These are phyloP conservation scores for Melaleuca quinquenervia DNA, from an alignment of 345 rosid species.

Conservation along the genomic window DNA sequence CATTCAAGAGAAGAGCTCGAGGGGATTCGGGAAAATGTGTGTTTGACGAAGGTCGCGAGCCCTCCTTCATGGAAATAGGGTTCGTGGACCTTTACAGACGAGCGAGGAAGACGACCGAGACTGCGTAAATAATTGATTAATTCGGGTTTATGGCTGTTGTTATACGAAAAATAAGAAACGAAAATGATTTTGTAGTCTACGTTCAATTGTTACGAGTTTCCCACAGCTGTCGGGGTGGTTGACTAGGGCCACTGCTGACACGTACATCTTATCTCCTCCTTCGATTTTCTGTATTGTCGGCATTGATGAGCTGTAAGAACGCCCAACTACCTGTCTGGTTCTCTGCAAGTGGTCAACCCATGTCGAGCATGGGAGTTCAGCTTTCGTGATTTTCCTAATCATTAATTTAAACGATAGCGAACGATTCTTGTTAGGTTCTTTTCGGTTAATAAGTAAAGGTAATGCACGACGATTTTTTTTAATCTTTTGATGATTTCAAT, in stretches of 20 bases:
- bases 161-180: neutral
- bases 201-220: neutral
- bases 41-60: neutral
- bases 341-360: neutral
- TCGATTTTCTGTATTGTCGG: neutral
- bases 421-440: neutral
- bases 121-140: neutral
- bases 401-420: neutral
- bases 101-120: neutral
- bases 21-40: neutral
- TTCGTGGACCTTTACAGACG: neutral
- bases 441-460: too few relatives aligned
- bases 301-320: neutral
- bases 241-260: neutral
- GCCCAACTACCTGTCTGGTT: neutral
- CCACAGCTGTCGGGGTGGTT: neutral
- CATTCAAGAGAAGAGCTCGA: neutral
- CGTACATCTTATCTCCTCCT: neutral
- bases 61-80: neutral
- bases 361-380: neutral
- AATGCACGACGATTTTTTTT: too few relatives aligned
- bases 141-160: neutral
- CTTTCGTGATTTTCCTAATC: neutral
- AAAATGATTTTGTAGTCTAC: neutral
- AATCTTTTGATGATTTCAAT: neutral